Evolutionary conservation across 2,329 filamentous ascomycete species (phyloP), one percentile per base, ranked within the genome.

Genomic region (Oidium heveae): DNA sequence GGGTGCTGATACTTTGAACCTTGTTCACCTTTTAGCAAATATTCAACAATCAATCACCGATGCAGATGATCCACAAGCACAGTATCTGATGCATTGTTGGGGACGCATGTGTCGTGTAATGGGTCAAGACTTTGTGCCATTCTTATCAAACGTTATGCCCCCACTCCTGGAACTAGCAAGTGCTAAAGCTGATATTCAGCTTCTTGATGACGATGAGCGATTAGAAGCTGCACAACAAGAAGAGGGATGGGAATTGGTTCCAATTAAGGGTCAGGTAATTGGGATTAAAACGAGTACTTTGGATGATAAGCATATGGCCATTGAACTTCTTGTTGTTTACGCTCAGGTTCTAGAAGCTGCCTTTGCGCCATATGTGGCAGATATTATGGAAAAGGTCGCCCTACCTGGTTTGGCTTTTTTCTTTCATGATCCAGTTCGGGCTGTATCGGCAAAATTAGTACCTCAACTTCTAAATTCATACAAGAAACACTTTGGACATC

Each of bases 301-400:
- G 67, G 91, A 98, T 63, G 91, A 98, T 70, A 98, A 98, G 73
- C 88, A 96, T 68, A 95, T 94, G 77, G 91, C 91, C n/a, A 96
- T 98, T 59, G 91, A 98, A 69, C 79, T 98, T 54, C 83, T 98
- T 57, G 88, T 94, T 50, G 89, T 98, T 58, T 98, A 98, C 65
- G 89, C 91, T 1, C 87, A 95, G 66, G 88, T 94, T 28, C 75
- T 98, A n/a, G 86, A 95, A 66, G 86, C 76, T 22, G 79, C 84
- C 33, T 98, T 98, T 65, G 87, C 91, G 54, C 86, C 85, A 1
- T 96, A 93, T 60, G 89, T 94, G 54, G 74, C 81, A 47, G 82
- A 94, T 57, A 93, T 94, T 56, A 91, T 96, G 84, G 86, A 94
- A 67, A 91, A 91, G 69, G 93, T 98, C 65, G 89, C 88, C 1